Evolutionary conservation across 345 rosid genomes (phyloP).

Genomic region (Ailanthus altissimus): DNA sequence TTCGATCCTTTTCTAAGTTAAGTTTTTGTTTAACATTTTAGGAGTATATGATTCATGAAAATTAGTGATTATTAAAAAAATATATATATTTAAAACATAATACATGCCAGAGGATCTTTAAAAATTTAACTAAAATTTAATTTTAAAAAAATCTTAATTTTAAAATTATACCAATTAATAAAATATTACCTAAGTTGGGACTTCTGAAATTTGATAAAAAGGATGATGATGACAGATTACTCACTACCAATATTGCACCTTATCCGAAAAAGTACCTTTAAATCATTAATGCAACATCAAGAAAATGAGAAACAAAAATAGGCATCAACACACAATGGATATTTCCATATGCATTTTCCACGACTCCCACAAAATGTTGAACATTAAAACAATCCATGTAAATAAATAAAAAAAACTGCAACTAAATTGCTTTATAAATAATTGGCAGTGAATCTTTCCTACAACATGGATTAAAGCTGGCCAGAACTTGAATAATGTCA

Average conservation of each 20-base stretch:
- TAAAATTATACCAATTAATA: too few relatives aligned
- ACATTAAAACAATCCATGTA: background rate
- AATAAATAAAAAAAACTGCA: background rate
- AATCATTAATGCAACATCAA: background rate
- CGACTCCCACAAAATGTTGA: background rate
- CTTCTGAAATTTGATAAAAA: background rate
- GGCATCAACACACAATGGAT: background rate
- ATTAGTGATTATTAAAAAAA: too few relatives aligned
- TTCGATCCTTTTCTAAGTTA: too few relatives aligned
- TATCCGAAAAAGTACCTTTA: background rate
- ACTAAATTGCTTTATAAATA: background rate
- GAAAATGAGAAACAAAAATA: background rate
- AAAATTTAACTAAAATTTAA: too few relatives aligned
- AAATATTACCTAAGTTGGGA: too few relatives aligned
- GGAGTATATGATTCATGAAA: too few relatives aligned
- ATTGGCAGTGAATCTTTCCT: constrained; percentile 1
- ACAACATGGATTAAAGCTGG: background rate
- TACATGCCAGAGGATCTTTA: too few relatives aligned
- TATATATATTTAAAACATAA: too few relatives aligned
- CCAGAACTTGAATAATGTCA: background rate
- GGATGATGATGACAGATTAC: background rate
- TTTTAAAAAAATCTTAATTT: too few relatives aligned
- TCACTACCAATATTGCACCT: too few relatives aligned
- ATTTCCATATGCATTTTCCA: background rate
- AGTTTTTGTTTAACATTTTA: too few relatives aligned